Evolutionary conservation across 495 filamentous ascomycete genomes (phyloP).

Genomic region (Poronia punctata): DNA sequence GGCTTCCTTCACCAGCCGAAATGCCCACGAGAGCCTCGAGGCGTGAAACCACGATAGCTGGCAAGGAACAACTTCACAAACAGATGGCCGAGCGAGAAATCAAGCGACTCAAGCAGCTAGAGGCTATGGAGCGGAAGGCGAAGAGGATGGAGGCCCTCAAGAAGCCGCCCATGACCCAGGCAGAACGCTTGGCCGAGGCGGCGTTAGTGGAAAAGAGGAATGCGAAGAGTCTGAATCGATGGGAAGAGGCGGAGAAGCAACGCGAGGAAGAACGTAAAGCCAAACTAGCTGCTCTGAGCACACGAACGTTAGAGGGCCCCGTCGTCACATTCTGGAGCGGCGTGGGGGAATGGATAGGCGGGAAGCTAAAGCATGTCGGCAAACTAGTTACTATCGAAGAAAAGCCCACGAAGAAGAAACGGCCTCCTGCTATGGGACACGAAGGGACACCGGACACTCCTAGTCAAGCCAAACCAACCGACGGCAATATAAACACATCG

Average conservation of each 20-base stretch:
- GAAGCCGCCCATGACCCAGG: conserved; percentile 79
- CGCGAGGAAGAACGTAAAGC: conserved; percentile 73
- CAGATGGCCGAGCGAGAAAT: conserved; percentile 79
- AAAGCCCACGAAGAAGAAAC: conserved; percentile 43
- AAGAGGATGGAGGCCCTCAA: conserved; percentile 68
- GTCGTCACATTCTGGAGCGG: conserved; percentile 94
- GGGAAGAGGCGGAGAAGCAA: conserved; percentile 86
- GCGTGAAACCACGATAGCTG: conserved; percentile 73
- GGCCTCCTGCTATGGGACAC: conserved; percentile 26
- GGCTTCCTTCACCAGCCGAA: conserved; percentile 75
- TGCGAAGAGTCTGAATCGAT: conserved; percentile 83
- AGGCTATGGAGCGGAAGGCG: conserved; percentile 81
- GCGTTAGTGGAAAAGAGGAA: conserved; percentile 77
- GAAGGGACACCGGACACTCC: conserved; percentile 14
- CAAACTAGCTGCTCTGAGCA: conserved; percentile 78
- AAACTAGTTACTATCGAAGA: conserved; percentile 57
- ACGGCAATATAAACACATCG: conserved; percentile 13
- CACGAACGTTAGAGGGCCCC: conserved; percentile 77
- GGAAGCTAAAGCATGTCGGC: conserved; percentile 66
- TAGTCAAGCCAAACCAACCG: conserved; percentile 24
- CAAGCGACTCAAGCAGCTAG: conserved; percentile 67
- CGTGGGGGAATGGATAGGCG: conserved; percentile 59
- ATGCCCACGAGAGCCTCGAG: conserved; percentile 75
- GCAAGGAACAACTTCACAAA: conserved; percentile 73
- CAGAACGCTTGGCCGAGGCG: conserved; percentile 77